Base-by-base conservation (phyloP, 1,284 basidiomycete species). In the Erythrobasidium hasegawianum region DNA sequence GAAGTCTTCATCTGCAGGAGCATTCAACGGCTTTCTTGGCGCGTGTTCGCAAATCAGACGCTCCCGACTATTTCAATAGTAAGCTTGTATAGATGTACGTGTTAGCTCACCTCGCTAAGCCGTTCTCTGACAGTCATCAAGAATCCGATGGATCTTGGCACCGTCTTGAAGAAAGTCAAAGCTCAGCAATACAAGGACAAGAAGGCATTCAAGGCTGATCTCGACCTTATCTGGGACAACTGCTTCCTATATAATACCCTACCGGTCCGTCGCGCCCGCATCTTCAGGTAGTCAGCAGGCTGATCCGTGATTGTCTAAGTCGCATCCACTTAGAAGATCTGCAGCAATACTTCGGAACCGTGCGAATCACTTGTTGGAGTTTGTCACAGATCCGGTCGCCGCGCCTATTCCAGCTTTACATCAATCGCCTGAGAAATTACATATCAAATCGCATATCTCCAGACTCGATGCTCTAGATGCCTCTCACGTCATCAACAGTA, bases 221-320 rank as follows among this genome's bases (percentile, higher is more conserved):
- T 99, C 50, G 89, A 95, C 72, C 83, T 96, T 69, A 97, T 99
- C 72, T 98, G 95, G 95, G 85, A 87, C 60, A 98, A 98, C 74
- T 97, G 95, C 77, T 83, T 89, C 72, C 84, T 83, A 11, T 98
- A 97, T 78, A 99, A 99, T 76, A 87, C 88, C 24, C 84, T 86
- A 16, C 88, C 91, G 78, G 93, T 91, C 72, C 68, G 85, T 81
- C 18, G 20, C 33, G 24, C 14, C 0, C 14, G 47, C 33, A 29
- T 14, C 49, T 59, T 56, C n/a, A 53, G 9, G 5, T 26, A 3
- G 1, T 60, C 38, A n/a, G 45, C 16, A 50, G 2, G n/a, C 39
- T 40, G 41, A 40, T 26, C 4, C 9, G 7, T 7, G 43, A 64
- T 56, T 11, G 16, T 18, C 13, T 1, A 75, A 83, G 82, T 78